Conservation (phyloP, 768 basidiomycete species). For the Rhizopogon roseolus region DNA sequence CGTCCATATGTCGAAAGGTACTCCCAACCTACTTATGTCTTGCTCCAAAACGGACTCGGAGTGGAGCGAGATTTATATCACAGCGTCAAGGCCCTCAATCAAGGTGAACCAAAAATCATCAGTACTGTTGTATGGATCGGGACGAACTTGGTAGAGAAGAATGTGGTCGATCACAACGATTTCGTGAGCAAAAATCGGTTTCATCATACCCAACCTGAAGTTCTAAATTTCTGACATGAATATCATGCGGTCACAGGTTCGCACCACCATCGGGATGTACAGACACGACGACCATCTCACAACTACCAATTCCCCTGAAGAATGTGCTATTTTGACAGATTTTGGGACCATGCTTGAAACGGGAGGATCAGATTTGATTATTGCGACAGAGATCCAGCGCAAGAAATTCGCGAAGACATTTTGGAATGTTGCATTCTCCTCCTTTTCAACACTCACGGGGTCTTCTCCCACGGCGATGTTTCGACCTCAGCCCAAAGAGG, state of each 20-base stretch:
- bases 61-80: slow-evolving; percentile 65
- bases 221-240: background rate
- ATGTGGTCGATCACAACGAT: slow-evolving; percentile 32
- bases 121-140: slow-evolving; percentile 52
- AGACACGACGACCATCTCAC: slow-evolving; percentile 38
- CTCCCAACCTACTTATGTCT: slow-evolving; percentile 22
- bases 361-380: slow-evolving; percentile 43
- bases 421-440: slow-evolving; percentile 57
- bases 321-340: slow-evolving; percentile 40
- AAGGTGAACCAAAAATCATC: slow-evolving; percentile 46
- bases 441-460: slow-evolving; percentile 46
- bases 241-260: slow-evolving; percentile 35
- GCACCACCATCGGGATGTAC: slow-evolving; percentile 50
- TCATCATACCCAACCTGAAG: background rate
- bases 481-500: slow-evolving; percentile 35
- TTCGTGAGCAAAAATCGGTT: background rate
- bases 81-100: slow-evolving; percentile 37
- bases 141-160: slow-evolving; percentile 41
- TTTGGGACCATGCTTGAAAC: slow-evolving; percentile 38
- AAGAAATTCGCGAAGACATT: slow-evolving; percentile 60
- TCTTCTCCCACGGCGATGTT: slow-evolving; percentile 48
- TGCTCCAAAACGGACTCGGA: slow-evolving; percentile 65
- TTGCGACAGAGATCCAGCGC: slow-evolving; percentile 58
- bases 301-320: slow-evolving; percentile 32
- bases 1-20: slow-evolving; percentile 39